Evolutionary conservation across 805 yeast species (phyloP), one percentile per base, ranked within the genome.

Genomic region (Grigorovia humatica): DNA sequence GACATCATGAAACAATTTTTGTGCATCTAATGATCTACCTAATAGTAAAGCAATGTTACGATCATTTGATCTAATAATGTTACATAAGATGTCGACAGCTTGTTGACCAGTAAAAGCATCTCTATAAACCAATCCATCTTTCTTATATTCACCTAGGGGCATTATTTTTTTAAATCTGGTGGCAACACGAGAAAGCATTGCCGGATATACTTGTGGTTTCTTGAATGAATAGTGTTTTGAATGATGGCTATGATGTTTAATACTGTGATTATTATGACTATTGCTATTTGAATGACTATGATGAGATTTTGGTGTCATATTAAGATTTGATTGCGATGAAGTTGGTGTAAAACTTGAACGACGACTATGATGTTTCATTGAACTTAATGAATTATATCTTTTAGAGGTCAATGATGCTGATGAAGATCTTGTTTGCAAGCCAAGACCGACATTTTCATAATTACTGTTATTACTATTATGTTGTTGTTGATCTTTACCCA

Each of bases 1-100:
- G 27, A 90, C 97, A 70, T 93, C 99, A 63, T 88, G 96, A 68
- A 93, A 89, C 52, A 88, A 80, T 65, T 87, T 87, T 61, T 93
- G 98, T 0, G 96, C 95, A 69, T 93, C 98, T 51, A 93, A 72
- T 0, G 97, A 83, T 56, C 99, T 76, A 30, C 98, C 99, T 48
- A 93, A 70, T 38, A 93, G 71, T 47, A 93, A 71, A 0, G 98
- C 98, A 60, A 93, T 70, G 59, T 89, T 90, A 54, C 99, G 75
- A 66, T 93, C 99, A 9, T 88, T 85, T 1, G 96, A 91, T 58
- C 95, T 75, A 48, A 91, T 83, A 50, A 93, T 85, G 52, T 83
- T 75, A 52, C 95, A 83, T 54, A 93, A 81, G n/a, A 83, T 78
- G 66, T 89, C 96, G 32, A 93, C 96, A 0, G 98, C 96, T 68